Conservation (phyloP, 352 stramenopile species). For the Phytophthora pinifolia region DNA sequence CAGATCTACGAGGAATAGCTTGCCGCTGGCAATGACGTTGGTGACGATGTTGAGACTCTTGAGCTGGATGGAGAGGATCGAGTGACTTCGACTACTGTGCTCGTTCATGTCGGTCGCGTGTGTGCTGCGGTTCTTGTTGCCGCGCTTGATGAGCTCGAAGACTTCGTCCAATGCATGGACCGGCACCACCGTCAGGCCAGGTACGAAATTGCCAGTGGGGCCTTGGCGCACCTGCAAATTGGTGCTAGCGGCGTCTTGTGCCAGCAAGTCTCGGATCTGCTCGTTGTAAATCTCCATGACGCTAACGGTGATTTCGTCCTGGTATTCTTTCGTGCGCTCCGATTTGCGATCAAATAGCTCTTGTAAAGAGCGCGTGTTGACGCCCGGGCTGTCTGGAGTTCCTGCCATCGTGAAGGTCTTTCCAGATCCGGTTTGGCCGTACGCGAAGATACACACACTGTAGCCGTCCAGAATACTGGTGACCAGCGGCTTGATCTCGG, state of each 20-base stretch:
- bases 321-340: slow-evolving; percentile 66
- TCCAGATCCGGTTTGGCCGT: slow-evolving; percentile 85
- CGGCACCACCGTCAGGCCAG: slow-evolving; percentile 68
- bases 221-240: slow-evolving; percentile 86
- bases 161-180: slow-evolving; percentile 83
- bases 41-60: slow-evolving; percentile 86
- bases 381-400: slow-evolving; percentile 63
- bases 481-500: slow-evolving; percentile 73
- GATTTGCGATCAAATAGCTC: slow-evolving; percentile 81
- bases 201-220: slow-evolving; percentile 84
- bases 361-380: slow-evolving; percentile 85
- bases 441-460: slow-evolving; percentile 92
- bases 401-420: slow-evolving; percentile 89
- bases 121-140: slow-evolving; percentile 87
- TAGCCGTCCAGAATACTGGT: slow-evolving; percentile 86
- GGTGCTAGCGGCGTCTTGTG: slow-evolving; percentile 74
- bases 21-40: slow-evolving; percentile 64
- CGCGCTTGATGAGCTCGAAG: slow-evolving; percentile 81
- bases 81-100: slow-evolving; percentile 87
- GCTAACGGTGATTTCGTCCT: slow-evolving; percentile 88
- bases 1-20: slow-evolving; percentile 90
- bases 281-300: slow-evolving; percentile 98
- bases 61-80: slow-evolving; percentile 84
- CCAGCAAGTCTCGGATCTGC: slow-evolving; percentile 93
- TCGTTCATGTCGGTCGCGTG: slow-evolving; percentile 90